phyloP scores from a whole-genome alignment of 371 early-diverging fungal species.

The Blyttiomyces sp. region DNA sequence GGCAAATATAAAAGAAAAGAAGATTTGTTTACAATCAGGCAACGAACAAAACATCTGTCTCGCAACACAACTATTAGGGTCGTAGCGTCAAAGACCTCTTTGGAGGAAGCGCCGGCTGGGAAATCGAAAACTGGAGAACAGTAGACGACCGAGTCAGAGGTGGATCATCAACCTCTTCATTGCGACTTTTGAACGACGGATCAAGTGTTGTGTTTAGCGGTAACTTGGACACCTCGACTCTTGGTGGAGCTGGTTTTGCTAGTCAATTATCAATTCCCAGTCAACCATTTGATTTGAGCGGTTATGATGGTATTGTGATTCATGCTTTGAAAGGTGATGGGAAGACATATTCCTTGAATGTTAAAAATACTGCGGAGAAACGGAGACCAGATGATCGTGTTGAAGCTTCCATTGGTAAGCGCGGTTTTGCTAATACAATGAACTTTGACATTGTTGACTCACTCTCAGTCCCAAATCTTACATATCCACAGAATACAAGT shows the following conservation, averaged over 20 bases:
- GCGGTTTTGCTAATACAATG: neutral
- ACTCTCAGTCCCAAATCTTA: too few relatives aligned
- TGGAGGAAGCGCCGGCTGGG: too few relatives aligned
- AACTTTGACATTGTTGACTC: too few relatives aligned
- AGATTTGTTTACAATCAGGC: too few relatives aligned
- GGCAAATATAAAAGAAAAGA: too few relatives aligned
- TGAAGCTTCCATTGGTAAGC: neutral
- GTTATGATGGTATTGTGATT: constrained; percentile 27
- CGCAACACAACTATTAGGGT: too few relatives aligned
- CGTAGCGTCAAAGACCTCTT: too few relatives aligned
- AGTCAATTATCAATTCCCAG: neutral
- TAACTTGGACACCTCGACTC: constrained; percentile 9
- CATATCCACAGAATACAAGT: constrained; percentile 12
- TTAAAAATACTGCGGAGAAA: neutral
- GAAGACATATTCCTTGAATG: constrained; percentile 14
- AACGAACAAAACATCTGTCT: too few relatives aligned
- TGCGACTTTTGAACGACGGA: too few relatives aligned
- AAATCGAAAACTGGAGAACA: too few relatives aligned
- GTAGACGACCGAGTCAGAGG: too few relatives aligned
- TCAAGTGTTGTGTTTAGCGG: constrained; percentile 1
- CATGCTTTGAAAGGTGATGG: constrained; percentile 2
- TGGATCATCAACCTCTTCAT: too few relatives aligned
- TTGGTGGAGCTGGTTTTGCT: constrained; percentile 21
- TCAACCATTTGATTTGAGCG: constrained; percentile 1
- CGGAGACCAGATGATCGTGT: constrained; percentile 7